Conservation (phyloP, 2,329 filamentous ascomycete genomes). For the Cercospora sp. region DNA sequence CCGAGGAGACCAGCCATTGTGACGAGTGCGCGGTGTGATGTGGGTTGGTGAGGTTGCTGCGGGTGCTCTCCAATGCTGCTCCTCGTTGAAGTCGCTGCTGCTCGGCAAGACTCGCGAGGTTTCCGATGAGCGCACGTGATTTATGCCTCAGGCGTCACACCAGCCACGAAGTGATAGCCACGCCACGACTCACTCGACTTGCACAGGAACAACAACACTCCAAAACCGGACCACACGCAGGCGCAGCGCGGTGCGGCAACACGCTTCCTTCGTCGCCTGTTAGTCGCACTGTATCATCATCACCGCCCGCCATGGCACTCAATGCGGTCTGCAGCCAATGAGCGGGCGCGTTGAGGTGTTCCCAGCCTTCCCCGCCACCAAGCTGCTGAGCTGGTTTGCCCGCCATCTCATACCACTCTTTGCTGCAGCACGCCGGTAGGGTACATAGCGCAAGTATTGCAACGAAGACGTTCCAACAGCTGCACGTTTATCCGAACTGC, state of each 20-base stretch:
- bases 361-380: slow-evolving; percentile 15
- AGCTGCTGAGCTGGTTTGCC: slow-evolving; percentile 1
- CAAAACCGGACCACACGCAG: slow-evolving; percentile 3
- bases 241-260: neutral
- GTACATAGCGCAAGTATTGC: neutral
- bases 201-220: neutral
- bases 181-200: neutral
- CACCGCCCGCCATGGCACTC: neutral
- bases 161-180: neutral
- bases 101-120: neutral
- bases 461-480: slow-evolving; percentile 8
- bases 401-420: slow-evolving; percentile 4
- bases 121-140: slow-evolving; percentile 4
- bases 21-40: slow-evolving; percentile 12
- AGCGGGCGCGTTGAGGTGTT: neutral
- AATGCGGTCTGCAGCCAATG: slow-evolving; percentile 2
- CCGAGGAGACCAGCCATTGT: slow-evolving; percentile 46
- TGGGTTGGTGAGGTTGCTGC: slow-evolving; percentile 3
- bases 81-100: slow-evolving; percentile 9
- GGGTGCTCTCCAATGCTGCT: slow-evolving; percentile 8
- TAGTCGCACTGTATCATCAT: slow-evolving; percentile 7
- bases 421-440: neutral
- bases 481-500: slow-evolving; percentile 9
- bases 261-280: neutral
- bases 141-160: neutral